Base-by-base conservation (phyloP, 2,329 filamentous ascomycete species). In the Colletotrichum somersetense region DNA sequence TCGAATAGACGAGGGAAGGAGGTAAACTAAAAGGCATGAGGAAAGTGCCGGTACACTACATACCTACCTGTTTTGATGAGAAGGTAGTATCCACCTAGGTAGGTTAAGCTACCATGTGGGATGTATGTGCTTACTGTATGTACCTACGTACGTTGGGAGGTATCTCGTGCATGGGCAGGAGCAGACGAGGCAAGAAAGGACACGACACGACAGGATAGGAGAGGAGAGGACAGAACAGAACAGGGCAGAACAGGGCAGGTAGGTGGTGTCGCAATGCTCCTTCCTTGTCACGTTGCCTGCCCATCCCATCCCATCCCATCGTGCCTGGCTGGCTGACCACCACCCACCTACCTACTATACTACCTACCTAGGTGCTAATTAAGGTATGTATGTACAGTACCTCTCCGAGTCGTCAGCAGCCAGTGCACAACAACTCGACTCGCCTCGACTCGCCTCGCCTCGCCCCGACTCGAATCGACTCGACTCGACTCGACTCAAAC, bases 251-350 rank as follows among this genome's bases (percentile, higher is more conserved):
- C 40, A 42, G 40, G 40, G 56, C 14, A 44, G 26, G 26, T 26
- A 26, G 30, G 30, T 30, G 30, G 30, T 30, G 30, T 30, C 30
- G 2, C 14, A 18, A 18, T 42, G 40, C 40, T 40, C 40, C 40
- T 42, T 53, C 61, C 61, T n/a, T 62, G 61, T 52, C 46, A 40
- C 55, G 35, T 40, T 26, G 46, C 46, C 46, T 30, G 30, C 30
- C 30, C 30, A 30, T 30, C 4, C 30, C 30, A 30, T 30, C 3
- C 30, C 30, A 30, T 30, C 30, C 30, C 46, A n/a, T 62, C 46
- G 46, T 62, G 33, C 61, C 61, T 53, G 46, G 44, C 61, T 50
- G 10, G 33, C n/a, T 59, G 57, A 52, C 33, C 35, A 33, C 35
- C 59, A 30, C 26, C 26, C 3, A 30, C 26, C 26, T 30, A 30